These are phyloP conservation scores for Vitis hybrid DNA, from an alignment of 177 flowering plant genomes.

Conservation along the genomic window DNA sequence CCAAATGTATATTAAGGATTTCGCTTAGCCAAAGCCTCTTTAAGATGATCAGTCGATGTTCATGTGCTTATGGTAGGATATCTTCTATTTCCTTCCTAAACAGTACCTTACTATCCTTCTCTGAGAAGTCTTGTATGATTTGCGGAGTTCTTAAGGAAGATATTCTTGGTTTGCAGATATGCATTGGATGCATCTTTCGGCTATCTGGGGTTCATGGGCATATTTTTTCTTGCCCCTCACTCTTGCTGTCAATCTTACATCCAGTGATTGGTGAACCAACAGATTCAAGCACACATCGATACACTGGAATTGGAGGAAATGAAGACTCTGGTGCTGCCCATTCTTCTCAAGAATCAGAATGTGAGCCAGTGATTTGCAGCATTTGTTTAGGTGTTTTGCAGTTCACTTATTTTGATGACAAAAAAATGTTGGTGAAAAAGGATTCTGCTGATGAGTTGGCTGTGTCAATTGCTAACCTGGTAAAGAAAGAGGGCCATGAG, in stretches of 20 bases:
- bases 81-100: too few species aligned
- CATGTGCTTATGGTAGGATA: too few species aligned
- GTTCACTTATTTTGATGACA: constrained; percentile 37
- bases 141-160: not conserved
- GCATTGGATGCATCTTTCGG: constrained; percentile 61
- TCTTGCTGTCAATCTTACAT: constrained; percentile 28
- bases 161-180: constrained; percentile 48
- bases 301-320: constrained; percentile 3
- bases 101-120: not conserved
- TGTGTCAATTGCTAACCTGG: constrained; percentile 34
- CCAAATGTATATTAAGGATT: too few species aligned
- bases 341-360: constrained; percentile 13
- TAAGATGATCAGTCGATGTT: too few species aligned
- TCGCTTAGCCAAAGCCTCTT: too few species aligned
- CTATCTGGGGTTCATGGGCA: constrained; percentile 46
- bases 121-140: not conserved
- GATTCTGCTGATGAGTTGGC: constrained; percentile 43
- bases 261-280: constrained; percentile 24
- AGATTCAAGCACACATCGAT: constrained; percentile 1
- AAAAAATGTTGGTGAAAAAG: constrained; percentile 29
- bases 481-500: constrained; percentile 57
- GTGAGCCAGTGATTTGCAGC: constrained; percentile 37
- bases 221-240: constrained; percentile 23
- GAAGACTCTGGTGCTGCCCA: not conserved
- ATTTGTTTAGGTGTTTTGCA: constrained; percentile 81